A percentile compares a stretch with the other conserved stretches of the same genome.
These are phyloP conservation scores for Pascua guehoae DNA, from an alignment of 1,284 basidiomycete genomes.

Conservation along the genomic window DNA sequence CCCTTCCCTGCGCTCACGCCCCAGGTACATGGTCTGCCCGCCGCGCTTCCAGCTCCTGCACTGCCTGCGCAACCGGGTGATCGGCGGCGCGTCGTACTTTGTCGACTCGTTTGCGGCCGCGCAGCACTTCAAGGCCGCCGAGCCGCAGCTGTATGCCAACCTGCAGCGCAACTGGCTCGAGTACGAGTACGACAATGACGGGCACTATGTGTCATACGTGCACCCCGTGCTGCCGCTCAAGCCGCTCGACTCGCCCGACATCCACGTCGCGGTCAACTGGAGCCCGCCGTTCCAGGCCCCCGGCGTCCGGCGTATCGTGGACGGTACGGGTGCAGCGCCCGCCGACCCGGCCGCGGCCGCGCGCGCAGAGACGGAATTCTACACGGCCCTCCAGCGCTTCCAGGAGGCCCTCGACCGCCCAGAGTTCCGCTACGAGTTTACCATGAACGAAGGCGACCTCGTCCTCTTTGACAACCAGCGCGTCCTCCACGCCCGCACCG, in stretches of 20 bases:
- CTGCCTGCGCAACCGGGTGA: conserved; percentile 70
- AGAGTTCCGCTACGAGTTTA: conserved; percentile 61
- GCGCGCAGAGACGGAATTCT: conserved; percentile 54
- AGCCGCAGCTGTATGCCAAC: conserved; percentile 50
- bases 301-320: conserved; percentile 4
- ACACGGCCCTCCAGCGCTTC: conserved; percentile 65
- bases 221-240: conserved; percentile 69
- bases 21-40: conserved; percentile 78
- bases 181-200: conserved; percentile 90
- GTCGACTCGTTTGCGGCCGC: conserved; percentile 77
- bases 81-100: conserved; percentile 86
- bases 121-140: conserved; percentile 18
- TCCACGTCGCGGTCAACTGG: conserved; percentile 69
- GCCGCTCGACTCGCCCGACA: conserved; percentile 5
- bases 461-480: conserved; percentile 91
- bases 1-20: conserved; percentile 1
- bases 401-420: conserved; percentile 60
- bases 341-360: conserved; percentile 3
- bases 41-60: conserved; percentile 90
- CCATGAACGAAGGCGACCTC: conserved; percentile 75
- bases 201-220: conserved; percentile 72
- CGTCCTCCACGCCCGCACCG: conserved; percentile 82
- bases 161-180: conserved; percentile 63
- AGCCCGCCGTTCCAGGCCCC: conserved; percentile 89
- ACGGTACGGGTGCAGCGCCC: conserved; percentile 2